phyloP scores from a whole-genome alignment of 2,329 filamentous ascomycete genomes.

The Talaromyces verruculosus region DNA sequence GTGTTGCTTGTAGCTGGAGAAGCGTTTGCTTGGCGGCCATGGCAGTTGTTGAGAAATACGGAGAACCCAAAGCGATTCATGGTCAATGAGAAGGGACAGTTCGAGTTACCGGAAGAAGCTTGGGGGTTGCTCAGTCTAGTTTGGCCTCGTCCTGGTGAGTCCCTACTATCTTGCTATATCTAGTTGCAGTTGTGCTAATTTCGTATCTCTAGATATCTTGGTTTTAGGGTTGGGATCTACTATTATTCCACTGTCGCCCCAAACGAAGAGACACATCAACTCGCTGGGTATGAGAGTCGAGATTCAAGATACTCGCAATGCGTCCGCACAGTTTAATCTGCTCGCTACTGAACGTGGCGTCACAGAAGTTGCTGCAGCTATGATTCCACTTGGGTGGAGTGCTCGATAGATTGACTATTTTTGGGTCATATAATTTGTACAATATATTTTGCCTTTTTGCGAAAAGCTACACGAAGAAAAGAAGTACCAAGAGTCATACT shows the following conservation, averaged over 20 bases:
- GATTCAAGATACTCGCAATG: slow-evolving; percentile 87
- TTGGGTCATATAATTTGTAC: background rate
- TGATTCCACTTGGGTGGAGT: slow-evolving; percentile 83
- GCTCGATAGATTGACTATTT: slow-evolving; percentile 32
- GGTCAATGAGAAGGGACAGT: slow-evolving; percentile 75
- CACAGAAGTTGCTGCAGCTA: slow-evolving; percentile 77
- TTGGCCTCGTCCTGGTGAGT: slow-evolving; percentile 84
- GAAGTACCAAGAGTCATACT: background rate
- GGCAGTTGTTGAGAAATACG: slow-evolving; percentile 52
- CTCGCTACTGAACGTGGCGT: slow-evolving; percentile 91
- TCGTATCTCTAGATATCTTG: slow-evolving; percentile 65
- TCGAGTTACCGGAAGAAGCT: slow-evolving; percentile 68
- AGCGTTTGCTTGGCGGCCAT: slow-evolving; percentile 85
- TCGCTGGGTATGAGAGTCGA: slow-evolving; percentile 82
- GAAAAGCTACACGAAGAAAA: background rate
- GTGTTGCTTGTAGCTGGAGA: slow-evolving; percentile 81
- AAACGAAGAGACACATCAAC: slow-evolving; percentile 70
- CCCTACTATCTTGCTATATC: background rate
- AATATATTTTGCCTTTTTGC: background rate
- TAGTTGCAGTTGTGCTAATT: background rate
- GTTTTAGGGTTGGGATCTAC: slow-evolving; percentile 81
- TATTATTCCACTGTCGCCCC: slow-evolving; percentile 73
- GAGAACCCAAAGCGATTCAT: slow-evolving; percentile 45
- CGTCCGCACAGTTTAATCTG: slow-evolving; percentile 90
- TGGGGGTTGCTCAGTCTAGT: slow-evolving; percentile 76